Evolutionary conservation across 2,329 filamentous ascomycete genomes (phyloP).

Genomic region (Beauveria australis): DNA sequence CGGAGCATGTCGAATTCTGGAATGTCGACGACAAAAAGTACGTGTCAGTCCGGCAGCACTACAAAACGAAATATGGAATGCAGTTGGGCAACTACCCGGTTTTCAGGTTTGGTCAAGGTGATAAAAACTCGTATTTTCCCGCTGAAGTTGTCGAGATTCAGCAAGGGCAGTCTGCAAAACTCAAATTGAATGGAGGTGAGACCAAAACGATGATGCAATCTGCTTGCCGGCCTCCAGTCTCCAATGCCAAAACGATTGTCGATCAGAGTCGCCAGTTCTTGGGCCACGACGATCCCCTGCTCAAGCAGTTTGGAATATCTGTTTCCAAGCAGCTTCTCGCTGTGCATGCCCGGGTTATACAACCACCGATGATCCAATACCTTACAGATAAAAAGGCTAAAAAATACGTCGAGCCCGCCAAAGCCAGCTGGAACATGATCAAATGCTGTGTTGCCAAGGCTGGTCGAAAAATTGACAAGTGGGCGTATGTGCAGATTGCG

Average conservation of each 20-base stretch:
- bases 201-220: slow-evolving; percentile 63
- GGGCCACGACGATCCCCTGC: slow-evolving; percentile 42
- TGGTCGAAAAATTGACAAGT: slow-evolving; percentile 36
- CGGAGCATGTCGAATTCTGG: slow-evolving; percentile 25
- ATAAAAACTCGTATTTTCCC: slow-evolving; percentile 56
- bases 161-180: slow-evolving; percentile 54
- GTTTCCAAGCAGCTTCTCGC: slow-evolving; percentile 58
- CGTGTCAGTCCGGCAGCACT: slow-evolving; percentile 36
- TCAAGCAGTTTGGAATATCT: slow-evolving; percentile 53
- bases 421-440: slow-evolving; percentile 65
- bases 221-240: slow-evolving; percentile 57
- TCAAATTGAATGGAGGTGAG: slow-evolving; percentile 51
- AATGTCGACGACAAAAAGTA: slow-evolving; percentile 22
- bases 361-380: slow-evolving; percentile 55
- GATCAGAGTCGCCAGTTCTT: slow-evolving; percentile 48
- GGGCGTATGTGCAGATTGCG: slow-evolving; percentile 41
- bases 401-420: slow-evolving; percentile 25
- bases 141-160: slow-evolving; percentile 57
- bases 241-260: slow-evolving; percentile 60
- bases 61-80: slow-evolving; percentile 29
- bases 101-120: slow-evolving; percentile 54
- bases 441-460: slow-evolving; percentile 46
- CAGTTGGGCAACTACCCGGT: slow-evolving; percentile 42
- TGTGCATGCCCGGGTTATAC: slow-evolving; percentile 62
- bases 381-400: background rate